These are phyloP conservation scores for Spathaspora gorwiae DNA, from an alignment of 805 yeast genomes.

Conservation along the genomic window DNA sequence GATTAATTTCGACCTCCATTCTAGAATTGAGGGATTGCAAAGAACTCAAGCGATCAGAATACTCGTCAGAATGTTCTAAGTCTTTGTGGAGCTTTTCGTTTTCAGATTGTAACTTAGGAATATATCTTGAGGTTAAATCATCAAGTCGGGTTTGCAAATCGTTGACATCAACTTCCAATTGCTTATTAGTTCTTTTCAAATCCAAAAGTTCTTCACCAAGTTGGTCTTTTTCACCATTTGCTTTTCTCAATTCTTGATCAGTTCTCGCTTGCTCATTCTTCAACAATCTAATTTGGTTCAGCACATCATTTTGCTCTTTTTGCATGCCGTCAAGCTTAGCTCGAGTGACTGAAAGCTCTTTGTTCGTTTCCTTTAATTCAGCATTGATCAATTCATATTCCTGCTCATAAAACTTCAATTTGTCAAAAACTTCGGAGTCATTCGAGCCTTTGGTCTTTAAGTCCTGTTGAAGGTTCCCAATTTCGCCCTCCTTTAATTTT, in stretches of 20 bases:
- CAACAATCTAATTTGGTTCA: neutral
- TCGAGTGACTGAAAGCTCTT: neutral
- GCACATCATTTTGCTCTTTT: neutral
- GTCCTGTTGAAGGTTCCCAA: neutral
- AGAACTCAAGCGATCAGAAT: neutral
- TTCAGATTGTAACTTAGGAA: too few relatives aligned
- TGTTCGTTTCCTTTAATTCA: neutral
- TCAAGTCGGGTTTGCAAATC: too few relatives aligned
- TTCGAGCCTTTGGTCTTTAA: neutral
- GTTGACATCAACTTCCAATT: neutral
- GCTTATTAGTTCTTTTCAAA: neutral
- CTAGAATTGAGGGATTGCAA: neutral
- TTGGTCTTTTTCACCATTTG: neutral
- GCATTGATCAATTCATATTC: conserved; percentile 5
- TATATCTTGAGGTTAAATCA: too few relatives aligned
- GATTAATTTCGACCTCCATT: neutral
- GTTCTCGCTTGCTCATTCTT: neutral
- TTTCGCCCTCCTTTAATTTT: neutral
- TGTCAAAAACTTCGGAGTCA: neutral
- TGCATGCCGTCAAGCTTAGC: neutral
- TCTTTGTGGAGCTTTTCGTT: too few relatives aligned
- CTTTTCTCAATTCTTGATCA: neutral
- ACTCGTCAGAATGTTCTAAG: too few relatives aligned
- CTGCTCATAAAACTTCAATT: conserved; percentile 5
- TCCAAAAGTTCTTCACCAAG: neutral